Base-by-base conservation (phyloP, 2,329 filamentous ascomycete genomes). In the Ceratocystis smalleyi region DNA sequence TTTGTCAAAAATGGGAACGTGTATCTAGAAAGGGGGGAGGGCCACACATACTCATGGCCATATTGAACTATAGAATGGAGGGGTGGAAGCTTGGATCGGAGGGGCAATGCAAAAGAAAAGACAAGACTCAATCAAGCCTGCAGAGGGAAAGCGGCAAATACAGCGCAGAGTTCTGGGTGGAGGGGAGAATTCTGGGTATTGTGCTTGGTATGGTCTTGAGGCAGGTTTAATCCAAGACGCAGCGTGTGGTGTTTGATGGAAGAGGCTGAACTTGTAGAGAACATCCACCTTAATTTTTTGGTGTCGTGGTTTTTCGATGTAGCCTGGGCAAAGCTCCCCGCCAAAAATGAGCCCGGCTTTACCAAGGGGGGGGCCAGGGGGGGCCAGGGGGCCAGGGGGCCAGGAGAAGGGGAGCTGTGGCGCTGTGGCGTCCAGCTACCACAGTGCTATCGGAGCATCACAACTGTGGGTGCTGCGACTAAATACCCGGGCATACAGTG, bases 21-120 rank as follows among this genome's bases (percentile, higher is more conserved):
- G 24, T 51, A 47, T 40, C 22, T 24, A 30, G 30, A 62, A 66
- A 43, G 54, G 27, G 27, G 59, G 35, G 40, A 68, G 68, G 68
- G 69, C 65, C 65, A 65, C 64, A 74, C 74, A 72, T 70, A 75
- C 74, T 75, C 70, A 75, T 70, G 63, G 73, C 70, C 74, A 75
- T 75, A 35, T 70, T 75, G 73, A 43, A 49, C 61, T 63, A 65
- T 49, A 61, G 59, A 63, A 61, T 47, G 43, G 66, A 67, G 65
- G 60, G 66, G 57, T 15, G 35, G 35, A 40, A 61, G 61, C 65
- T 66, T n/a, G 30, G 27, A 57, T 57, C 17, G 47, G 22, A 51
- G 47, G 62, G 45, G 55, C 24, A 67, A 57, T 35, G 27, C 12
- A 59, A 63, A 65, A 15, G 22, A 64, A 19, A 60, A 47, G 24